These are phyloP conservation scores for Chiua virens DNA, from an alignment of 768 basidiomycete genomes.

Conservation along the genomic window DNA sequence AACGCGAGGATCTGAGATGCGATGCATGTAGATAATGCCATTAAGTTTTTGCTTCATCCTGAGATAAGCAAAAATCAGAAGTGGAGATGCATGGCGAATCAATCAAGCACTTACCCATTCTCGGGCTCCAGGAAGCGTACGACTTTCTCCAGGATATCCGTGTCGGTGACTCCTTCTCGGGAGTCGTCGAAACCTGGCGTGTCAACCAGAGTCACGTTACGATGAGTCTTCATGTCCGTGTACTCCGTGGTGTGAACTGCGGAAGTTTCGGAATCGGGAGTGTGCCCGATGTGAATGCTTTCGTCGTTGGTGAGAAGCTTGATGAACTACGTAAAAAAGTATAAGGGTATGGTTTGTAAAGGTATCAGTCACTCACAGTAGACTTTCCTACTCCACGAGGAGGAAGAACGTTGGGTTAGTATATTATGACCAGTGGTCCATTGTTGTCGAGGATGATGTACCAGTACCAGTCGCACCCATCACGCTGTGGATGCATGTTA, in stretches of 20 bases:
- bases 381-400: slow-evolving; percentile 3
- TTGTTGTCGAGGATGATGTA: neutral
- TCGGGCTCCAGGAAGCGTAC: neutral
- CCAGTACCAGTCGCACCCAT: slow-evolving; percentile 5
- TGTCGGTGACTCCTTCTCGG: slow-evolving; percentile 11
- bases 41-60: slow-evolving; percentile 25
- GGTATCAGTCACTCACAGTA: neutral
- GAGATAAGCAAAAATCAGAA: neutral
- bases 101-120: neutral
- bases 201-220: slow-evolving; percentile 17
- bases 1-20: slow-evolving; percentile 42
- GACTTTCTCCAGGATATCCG: slow-evolving; percentile 20
- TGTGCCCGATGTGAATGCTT: slow-evolving; percentile 1
- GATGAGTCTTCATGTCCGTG: neutral
- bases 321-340: slow-evolving; percentile 1
- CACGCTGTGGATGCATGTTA: neutral
- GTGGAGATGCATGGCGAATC: neutral
- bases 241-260: neutral
- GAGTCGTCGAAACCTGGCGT: slow-evolving; percentile 13
- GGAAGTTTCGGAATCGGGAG: slow-evolving; percentile 4
- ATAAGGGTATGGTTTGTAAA: too few relatives aligned
- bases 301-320: slow-evolving; percentile 5
- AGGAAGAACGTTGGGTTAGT: neutral
- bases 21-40: slow-evolving; percentile 47
- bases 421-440: neutral